Evolutionary conservation across 495 filamentous ascomycete genomes (phyloP).

Genomic region (Penicillium chermesinum): DNA sequence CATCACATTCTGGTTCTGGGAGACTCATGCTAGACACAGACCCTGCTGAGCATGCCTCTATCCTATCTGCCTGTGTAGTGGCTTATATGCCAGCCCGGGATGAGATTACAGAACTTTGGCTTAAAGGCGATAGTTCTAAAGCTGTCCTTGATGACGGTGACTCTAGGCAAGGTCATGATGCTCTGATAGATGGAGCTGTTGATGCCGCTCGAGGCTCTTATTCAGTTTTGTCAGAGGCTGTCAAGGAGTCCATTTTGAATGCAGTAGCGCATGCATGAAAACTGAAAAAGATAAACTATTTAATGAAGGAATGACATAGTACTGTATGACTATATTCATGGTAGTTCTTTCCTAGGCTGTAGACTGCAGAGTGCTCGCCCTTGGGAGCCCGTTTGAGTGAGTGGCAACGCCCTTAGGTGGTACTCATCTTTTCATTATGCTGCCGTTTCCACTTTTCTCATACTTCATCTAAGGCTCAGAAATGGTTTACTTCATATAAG

Average conservation of each 20-base stretch:
- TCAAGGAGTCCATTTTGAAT: constrained; percentile 48
- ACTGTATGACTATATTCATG: background rate
- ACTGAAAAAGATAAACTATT: constrained; percentile 5
- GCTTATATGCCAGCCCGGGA: constrained; percentile 83
- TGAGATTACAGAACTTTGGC: constrained; percentile 91
- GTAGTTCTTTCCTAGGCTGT: too few species aligned
- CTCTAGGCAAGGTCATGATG: constrained; percentile 38
- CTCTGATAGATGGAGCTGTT: constrained; percentile 58
- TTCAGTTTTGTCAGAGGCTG: constrained; percentile 53
- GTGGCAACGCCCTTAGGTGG: too few species aligned
- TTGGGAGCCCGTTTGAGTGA: too few species aligned
- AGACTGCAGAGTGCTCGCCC: too few species aligned
- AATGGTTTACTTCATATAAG: too few species aligned
- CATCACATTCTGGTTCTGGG: constrained; percentile 26
- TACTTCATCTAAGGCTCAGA: too few species aligned
- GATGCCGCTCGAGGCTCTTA: constrained; percentile 56
- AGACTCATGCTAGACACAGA: constrained; percentile 75
- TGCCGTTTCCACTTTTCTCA: too few species aligned
- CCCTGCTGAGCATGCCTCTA: constrained; percentile 65
- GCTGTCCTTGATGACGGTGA: constrained; percentile 26
- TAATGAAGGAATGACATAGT: constrained; percentile 18
- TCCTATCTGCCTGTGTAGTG: constrained; percentile 80
- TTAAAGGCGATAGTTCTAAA: constrained; percentile 66
- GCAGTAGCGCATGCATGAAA: constrained; percentile 17
- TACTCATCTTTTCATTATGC: too few species aligned